Evolutionary conservation across 192 early-diverging fungal genomes (phyloP), one percentile per base, ranked within the genome.

Genomic region (Gigaspora rosea): DNA sequence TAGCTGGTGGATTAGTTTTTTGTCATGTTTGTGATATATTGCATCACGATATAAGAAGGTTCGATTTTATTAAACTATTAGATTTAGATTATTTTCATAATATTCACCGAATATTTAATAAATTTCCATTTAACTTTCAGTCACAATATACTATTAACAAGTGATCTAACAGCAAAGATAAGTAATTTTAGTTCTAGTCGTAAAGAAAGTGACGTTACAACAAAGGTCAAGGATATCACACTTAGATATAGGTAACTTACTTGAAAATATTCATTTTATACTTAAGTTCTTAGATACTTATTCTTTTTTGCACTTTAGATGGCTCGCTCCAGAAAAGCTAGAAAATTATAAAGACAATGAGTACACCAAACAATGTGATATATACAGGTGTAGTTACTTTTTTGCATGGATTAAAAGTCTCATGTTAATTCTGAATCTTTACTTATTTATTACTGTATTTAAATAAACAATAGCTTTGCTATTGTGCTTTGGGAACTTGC

Each of bases 31-130:
- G 16, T 16, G 15, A 69, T 49, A 69, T 69, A 16, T 41, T 69
- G 41, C 67, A 69, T 69, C 67, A 69, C 33, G 67, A 69, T 35
- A 69, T 69, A 48, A 41, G 67, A 41, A 69, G 67, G 67, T 69
- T 46, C 7, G 15, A 62, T 27, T 10, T 62, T 62, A 10, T 62
- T 20, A 18, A n/a, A 27, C 27, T 27, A 27, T 27, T 27, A 27
- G 27, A 27, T 27, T 27, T 27, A 27, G 27, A 27, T 27, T 27
- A 27, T 27, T 27, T 27, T 27, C 27, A 27, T 27, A 27, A 27
- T 35, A 18, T 16, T 8, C 5, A 36, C 13, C n/a, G 36, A 27
- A 36, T 68, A 36, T 12, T 33, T 47, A 36, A 16, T 68, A 33
- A 36, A 46, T 11, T 8, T 32, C 9, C 36, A 27, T 47, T 11